Percentiles rank a stretch among this genome's conserved stretches.
These are phyloP conservation scores for Umbelopsis sp. DNA, from an alignment of 371 early-diverging fungal species.

Conservation along the genomic window DNA sequence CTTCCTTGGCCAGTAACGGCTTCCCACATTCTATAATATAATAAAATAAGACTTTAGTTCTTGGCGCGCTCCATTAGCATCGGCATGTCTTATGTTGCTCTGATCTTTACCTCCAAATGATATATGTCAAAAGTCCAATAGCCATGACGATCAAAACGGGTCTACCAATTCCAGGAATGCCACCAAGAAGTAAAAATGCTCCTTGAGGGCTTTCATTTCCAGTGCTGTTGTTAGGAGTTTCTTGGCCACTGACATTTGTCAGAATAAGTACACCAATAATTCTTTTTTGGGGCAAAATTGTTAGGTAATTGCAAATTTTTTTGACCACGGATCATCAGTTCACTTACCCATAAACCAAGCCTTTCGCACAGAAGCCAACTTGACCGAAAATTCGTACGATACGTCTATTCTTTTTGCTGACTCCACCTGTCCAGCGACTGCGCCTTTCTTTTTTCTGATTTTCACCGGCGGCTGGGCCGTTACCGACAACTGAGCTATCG, in stretches of 20 bases:
- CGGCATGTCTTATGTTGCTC: too few relatives aligned
- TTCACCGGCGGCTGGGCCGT: background rate
- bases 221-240: conserved; percentile 45
- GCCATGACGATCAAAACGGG: conserved; percentile 47
- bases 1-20: conserved; percentile 49
- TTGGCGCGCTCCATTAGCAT: too few relatives aligned
- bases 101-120: conserved; percentile 42
- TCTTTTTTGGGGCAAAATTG: background rate
- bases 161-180: conserved; percentile 43
- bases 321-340: too few relatives aligned
- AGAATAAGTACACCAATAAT: conserved; percentile 49
- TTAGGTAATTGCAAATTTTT: background rate
- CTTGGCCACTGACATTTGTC: conserved; percentile 41
- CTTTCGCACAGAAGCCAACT: conserved; percentile 50
- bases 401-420: background rate
- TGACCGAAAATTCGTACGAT: conserved; percentile 25
- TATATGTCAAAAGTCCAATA: conserved; percentile 44
- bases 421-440: conserved; percentile 15
- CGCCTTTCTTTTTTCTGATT: background rate
- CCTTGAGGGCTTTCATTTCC: conserved; percentile 55
- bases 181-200: conserved; percentile 48
- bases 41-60: background rate
- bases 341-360: conserved; percentile 44
- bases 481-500: background rate
- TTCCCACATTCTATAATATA: conserved; percentile 47